Percentiles rank a stretch among this genome's conserved stretches.
Conservation (phyloP, 176 grass and related monocot species). For the Cymbopogon citratus region DNA sequence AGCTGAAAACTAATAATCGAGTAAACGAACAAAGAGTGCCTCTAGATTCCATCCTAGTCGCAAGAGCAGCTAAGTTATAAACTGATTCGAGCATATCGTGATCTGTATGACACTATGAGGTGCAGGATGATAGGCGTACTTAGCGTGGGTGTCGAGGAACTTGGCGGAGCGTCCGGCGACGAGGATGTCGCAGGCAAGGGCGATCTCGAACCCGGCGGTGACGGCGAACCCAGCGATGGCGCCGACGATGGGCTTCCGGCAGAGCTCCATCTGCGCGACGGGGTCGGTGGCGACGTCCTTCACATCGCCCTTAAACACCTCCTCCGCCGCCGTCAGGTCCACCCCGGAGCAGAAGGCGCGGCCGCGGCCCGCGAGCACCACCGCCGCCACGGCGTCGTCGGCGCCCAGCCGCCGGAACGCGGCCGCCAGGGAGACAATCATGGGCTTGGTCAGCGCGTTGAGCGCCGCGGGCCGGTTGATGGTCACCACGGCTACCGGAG, state of each 20-base stretch:
- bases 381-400: constrained; percentile 49
- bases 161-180: constrained; percentile 75
- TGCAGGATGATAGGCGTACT: constrained; percentile 25
- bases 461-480: constrained; percentile 88
- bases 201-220: constrained; percentile 88
- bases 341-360: constrained; percentile 92
- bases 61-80: background rate
- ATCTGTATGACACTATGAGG: background rate
- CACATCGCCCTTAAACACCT: constrained; percentile 94
- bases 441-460: constrained; percentile 82
- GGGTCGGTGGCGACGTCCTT: constrained; percentile 59
- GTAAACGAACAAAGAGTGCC: background rate
- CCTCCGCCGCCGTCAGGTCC: constrained; percentile 70
- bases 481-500: constrained; percentile 65
- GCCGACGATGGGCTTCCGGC: constrained; percentile 78
- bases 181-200: constrained; percentile 77
- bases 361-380: constrained; percentile 65
- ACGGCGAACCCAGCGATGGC: constrained; percentile 76
- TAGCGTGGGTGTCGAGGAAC: constrained; percentile 88
- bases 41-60: background rate
- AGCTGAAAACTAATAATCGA: background rate
- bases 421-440: constrained; percentile 62
- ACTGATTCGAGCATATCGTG: background rate
- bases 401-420: constrained; percentile 59
- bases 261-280: constrained; percentile 68